Percentiles rank a stretch among this genome's conserved stretches.
Evolutionary conservation across 768 basidiomycete species (phyloP).

Genomic region (Lentinula detonsa): DNA sequence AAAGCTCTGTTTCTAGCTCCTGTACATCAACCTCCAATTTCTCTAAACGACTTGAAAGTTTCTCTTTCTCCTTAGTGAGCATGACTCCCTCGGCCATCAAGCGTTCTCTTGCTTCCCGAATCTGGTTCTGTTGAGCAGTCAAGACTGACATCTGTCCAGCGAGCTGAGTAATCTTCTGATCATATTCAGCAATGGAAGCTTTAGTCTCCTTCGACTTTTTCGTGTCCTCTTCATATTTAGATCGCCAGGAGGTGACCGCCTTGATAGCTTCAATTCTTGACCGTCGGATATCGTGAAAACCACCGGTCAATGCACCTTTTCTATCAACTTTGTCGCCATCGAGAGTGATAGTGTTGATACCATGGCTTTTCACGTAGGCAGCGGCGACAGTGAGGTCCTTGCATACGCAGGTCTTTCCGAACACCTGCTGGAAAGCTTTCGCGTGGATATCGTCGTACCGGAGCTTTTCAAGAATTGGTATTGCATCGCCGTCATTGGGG

Average conservation of each 20-base stretch:
- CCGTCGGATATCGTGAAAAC: conserved; percentile 87
- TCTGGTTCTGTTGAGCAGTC: conserved; percentile 64
- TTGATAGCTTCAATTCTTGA: conserved; percentile 88
- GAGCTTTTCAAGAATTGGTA: conserved; percentile 80
- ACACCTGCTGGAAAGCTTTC: conserved; percentile 94
- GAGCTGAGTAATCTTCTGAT: conserved; percentile 80
- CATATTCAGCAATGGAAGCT: conserved; percentile 56
- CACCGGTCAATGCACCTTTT: conserved; percentile 93
- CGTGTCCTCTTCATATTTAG: conserved; percentile 62
- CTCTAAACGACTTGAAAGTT: conserved; percentile 49
- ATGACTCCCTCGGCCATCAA: conserved; percentile 55
- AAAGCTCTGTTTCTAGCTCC: conserved; percentile 70
- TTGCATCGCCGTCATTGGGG: conserved; percentile 70
- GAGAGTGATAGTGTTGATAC: conserved; percentile 94
- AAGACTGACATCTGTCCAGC: conserved; percentile 69
- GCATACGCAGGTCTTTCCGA: conserved; percentile 96
- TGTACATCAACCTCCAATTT: conserved; percentile 62
- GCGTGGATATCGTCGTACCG: conserved; percentile 62
- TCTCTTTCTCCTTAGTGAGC: conserved; percentile 66
- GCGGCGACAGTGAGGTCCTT: conserved; percentile 88
- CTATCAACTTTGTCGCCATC: conserved; percentile 98
- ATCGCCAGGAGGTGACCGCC: conserved; percentile 67
- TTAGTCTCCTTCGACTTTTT: conserved; percentile 71
- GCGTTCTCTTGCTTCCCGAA: conserved; percentile 60
- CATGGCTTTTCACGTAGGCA: conserved; percentile 90